Evolutionary conservation across 768 basidiomycete genomes (phyloP), one percentile per base, ranked within the genome.

Genomic region (Boletus patriciae): DNA sequence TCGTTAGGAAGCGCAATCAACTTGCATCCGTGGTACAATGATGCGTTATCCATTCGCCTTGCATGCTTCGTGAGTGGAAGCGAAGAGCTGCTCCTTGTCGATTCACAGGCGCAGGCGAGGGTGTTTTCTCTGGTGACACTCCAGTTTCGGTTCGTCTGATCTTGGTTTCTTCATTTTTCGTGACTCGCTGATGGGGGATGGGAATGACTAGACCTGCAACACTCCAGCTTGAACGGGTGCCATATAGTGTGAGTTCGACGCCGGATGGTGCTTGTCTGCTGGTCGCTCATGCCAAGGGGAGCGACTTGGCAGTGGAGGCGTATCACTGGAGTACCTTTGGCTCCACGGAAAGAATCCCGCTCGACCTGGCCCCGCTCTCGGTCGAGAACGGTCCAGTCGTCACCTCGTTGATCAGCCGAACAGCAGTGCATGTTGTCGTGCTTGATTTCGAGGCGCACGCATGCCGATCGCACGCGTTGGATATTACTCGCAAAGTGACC

Each of bases 251-350:
- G 60, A n/a, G 71, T 62, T 77, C 81, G 2, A 76, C 83, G 0
- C 81, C 83, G 0, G 83, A 85, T 59, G 83, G 81, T 0, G 73
- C 83, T 23, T 84, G 83, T 60, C 63, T 85, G 21, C 37, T 84
- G 21, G 65, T 74, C 2, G 59, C 72, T 5, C 70, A 75, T 37
- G 48, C 50, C 2, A 50, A 62, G 29, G 59, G 27, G 27, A 54
- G 4, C 38, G 49, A 44, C 46, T 21, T 68, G 46, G 19, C 41
- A 1, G 23, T 80, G 5, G 74, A 69, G 2, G 77, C 77, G 0
- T 83, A 79, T 59, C 85, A 85, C 60, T 83, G 80, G 81, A 71
- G 69, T 12, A 81, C 82, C 1, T 84, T 86, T 55, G 85, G 84
- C 4, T 78, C 80, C 0, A 70, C 75, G 0, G 63, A 71, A 13